phyloP scores from a whole-genome alignment of 1,284 basidiomycete species.

The Grifola frondosa region DNA sequence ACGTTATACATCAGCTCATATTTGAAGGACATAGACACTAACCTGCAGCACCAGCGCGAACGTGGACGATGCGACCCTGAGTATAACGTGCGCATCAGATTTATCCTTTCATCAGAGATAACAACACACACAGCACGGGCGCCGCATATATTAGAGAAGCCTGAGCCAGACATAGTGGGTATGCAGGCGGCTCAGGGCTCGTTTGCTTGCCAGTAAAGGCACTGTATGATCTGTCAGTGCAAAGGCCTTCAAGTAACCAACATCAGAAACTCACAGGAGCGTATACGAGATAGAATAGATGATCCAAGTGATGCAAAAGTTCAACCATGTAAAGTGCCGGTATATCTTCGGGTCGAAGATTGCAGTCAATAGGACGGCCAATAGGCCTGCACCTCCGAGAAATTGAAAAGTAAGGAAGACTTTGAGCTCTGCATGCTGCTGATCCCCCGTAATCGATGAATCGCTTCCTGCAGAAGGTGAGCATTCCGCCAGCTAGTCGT shows the following conservation, averaged over 20 bases:
- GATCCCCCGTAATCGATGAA: not conserved
- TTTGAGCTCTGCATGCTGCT: conserved; percentile 17
- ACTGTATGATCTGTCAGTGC: not conserved
- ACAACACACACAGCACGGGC: conserved; percentile 29
- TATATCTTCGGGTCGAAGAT: conserved; percentile 28
- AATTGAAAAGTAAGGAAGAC: conserved; percentile 34
- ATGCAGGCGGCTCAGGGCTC: conserved; percentile 12
- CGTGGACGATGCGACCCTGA: conserved; percentile 20
- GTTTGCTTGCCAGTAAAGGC: conserved; percentile 20
- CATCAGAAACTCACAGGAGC: conserved; percentile 21
- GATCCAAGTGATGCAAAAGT: conserved; percentile 37
- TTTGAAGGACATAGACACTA: too few species aligned
- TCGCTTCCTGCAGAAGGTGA: too few species aligned
- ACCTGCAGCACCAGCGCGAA: conserved; percentile 21
- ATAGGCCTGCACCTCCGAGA: conserved; percentile 29
- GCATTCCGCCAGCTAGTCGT: too few species aligned
- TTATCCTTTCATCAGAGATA: not conserved
- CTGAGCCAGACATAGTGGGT: conserved; percentile 31
- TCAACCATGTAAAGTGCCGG: conserved; percentile 36
- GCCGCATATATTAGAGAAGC: conserved; percentile 33
- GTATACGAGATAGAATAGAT: conserved; percentile 36
- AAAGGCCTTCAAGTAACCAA: not conserved
- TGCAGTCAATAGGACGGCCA: conserved; percentile 30
- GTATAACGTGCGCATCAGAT: not conserved
- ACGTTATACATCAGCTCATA: too few species aligned